Evolutionary conservation across 2,329 filamentous ascomycete genomes (phyloP), one percentile per base, ranked within the genome.

Genomic region (Stagonosporopsis tanaceti): DNA sequence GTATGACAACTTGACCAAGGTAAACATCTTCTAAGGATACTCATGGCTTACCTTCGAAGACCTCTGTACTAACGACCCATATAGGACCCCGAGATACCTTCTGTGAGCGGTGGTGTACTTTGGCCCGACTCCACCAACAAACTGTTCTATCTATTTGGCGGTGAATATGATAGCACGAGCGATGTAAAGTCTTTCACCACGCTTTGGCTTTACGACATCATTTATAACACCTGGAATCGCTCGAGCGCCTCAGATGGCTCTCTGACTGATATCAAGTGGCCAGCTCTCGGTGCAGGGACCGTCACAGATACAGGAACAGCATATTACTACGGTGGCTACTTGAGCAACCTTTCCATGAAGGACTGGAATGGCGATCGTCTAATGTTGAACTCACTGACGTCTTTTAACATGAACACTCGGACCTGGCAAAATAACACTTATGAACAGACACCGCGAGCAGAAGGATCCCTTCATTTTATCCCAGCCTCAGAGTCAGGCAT

Each of bases 121-220:
- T 88, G 85, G 85, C 76, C 79, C 4, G 86, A 88, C 68, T 72
- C 78, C 12, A 77, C 85, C 45, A 88, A 88, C 73, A 87, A 87
- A 68, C 74, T 81, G n/a, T 79, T 89, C 41, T 87, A 86, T 66
- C 74, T 85, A 1, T 88, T 82, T 63, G 86, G 85, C 28, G 86
- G 86, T 39, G 82, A 87, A 62, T 83, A 82, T 22, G 47, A 54
- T 6, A 55, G 45, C 9, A 17, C 39, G n/a, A 51, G 76, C 1
- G 44, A 54, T 7, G 80, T 82, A 0, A 73, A 78, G 44, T 61
- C 76, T 0, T 62, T 60, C n/a, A 59, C 45, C 11, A 54, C 47
- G 8, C 76, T 87, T 4, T 85, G 82, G 70, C 75, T 77, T 4
- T 88, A 84, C 69, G 85, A 88, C 56, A 75, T 82, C 4, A 65